Conservation (phyloP, 495 filamentous ascomycete species). For the Xylaria grammica region DNA sequence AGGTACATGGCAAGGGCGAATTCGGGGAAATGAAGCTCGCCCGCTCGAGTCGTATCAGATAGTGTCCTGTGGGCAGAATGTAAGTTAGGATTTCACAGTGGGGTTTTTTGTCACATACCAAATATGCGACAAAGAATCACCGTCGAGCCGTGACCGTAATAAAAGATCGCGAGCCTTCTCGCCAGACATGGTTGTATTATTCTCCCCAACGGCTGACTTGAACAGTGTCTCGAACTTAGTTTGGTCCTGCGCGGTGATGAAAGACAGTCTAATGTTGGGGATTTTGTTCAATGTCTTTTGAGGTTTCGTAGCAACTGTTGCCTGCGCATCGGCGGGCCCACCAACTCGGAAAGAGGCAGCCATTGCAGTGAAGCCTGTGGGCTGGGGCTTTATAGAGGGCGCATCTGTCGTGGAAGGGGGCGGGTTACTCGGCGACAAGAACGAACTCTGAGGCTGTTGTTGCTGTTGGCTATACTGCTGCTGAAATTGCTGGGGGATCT, state of each 20-base stretch:
- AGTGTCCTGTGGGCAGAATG: slow-evolving; percentile 66
- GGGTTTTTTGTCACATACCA: slow-evolving; percentile 61
- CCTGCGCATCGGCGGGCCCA: slow-evolving; percentile 55
- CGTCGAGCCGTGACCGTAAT: slow-evolving; percentile 82
- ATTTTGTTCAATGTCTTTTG: slow-evolving; percentile 66
- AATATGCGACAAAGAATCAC: slow-evolving; percentile 81
- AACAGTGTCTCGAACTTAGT: slow-evolving; percentile 98
- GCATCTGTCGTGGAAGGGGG: slow-evolving; percentile 38
- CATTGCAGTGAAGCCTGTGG: slow-evolving; percentile 79
- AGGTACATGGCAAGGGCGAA: slow-evolving; percentile 99
- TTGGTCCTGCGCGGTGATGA: slow-evolving; percentile 94
- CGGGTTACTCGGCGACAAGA: slow-evolving; percentile 41
- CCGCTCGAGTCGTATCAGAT: slow-evolving; percentile 96
- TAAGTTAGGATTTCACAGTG: slow-evolving; percentile 19
- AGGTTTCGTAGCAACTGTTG: slow-evolving; percentile 50
- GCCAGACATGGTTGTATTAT: slow-evolving; percentile 83
- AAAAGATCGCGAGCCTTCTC: slow-evolving; percentile 91
- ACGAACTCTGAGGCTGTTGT: slow-evolving; percentile 47
- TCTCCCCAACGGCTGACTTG: slow-evolving; percentile 88
- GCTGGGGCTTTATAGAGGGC: slow-evolving; percentile 65
- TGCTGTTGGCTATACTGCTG: slow-evolving; percentile 48
- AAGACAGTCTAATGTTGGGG: slow-evolving; percentile 93
- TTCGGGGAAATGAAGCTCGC: slow-evolving; percentile 95
- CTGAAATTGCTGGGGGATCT: slow-evolving; percentile 60
- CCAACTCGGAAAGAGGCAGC: slow-evolving; percentile 81